phyloP scores from a whole-genome alignment of 805 yeast genomes.

The Torulaspora microellipsoides region DNA sequence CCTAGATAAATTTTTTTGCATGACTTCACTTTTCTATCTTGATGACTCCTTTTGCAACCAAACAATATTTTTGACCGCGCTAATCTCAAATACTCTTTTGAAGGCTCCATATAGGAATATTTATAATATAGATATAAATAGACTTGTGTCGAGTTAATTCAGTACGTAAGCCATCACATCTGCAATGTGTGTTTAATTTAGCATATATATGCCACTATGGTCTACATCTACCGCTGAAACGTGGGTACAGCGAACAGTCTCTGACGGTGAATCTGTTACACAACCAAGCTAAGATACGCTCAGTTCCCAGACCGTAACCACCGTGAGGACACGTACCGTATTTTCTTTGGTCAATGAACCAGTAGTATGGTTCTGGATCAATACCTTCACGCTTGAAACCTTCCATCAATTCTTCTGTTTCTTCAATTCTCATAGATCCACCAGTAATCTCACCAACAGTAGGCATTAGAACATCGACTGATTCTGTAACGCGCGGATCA shows the following conservation, averaged over 20 bases:
- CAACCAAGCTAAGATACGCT: conserved; percentile 96
- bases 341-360: conserved; percentile 93
- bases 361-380: conserved; percentile 78
- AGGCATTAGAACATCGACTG: conserved; percentile 98
- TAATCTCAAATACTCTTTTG: too few relatives aligned
- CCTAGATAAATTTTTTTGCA: too few relatives aligned
- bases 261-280: conserved; percentile 97
- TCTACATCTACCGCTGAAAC: conserved; percentile 96
- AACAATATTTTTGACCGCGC: too few relatives aligned
- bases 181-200: neutral
- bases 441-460: conserved; percentile 98
- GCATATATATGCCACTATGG: conserved; percentile 47
- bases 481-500: conserved; percentile 93
- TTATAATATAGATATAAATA: too few relatives aligned
- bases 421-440: conserved; percentile 96
- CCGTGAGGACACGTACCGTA: conserved; percentile 99
- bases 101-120: too few relatives aligned
- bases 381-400: conserved; percentile 94
- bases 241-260: conserved; percentile 96
- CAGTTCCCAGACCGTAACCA: conserved; percentile 98
- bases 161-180: neutral
- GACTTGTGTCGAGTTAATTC: too few relatives aligned
- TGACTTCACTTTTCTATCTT: too few relatives aligned
- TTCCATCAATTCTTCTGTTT: conserved; percentile 73
- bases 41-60: too few relatives aligned